Base-by-base conservation (phyloP, 2,329 filamentous ascomycete species). In the Xylaria sp. region DNA sequence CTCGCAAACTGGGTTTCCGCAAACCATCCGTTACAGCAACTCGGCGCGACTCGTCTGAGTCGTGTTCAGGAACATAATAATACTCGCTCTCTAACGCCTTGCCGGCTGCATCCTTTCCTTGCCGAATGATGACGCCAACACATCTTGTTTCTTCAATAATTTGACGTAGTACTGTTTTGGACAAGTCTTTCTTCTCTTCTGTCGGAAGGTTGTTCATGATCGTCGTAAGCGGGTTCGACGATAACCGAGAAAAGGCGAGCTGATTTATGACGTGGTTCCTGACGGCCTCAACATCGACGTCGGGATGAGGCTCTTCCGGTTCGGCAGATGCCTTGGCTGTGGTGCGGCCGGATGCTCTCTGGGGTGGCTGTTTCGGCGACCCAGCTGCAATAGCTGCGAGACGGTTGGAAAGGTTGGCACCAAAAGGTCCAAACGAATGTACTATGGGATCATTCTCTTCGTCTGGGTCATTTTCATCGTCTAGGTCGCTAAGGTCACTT, bases 391-490 rank as follows among this genome's bases (percentile, higher is more conserved):
- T 91, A 1, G 92, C 92, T 25, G 92, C 92, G 78, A 97, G 86
- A 29, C 92, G 90, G 68, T 88, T 88, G n/a, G 95, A 89, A 42
- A 97, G 85, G 76, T 97, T 93, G 61, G 92, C 92, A 47, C 93
- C 94, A 75, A 92, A 97, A 0, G 94, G 93, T 17, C 94, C 94
- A 72, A 97, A 97, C 0, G 94, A 97, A 79, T 96, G 92, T 20
- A 97, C 84, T 61, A 97, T 89, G 2, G 94, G 94, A 73, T 98
- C 96, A 70, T 97, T 97, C 80, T 98, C 95, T 81, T 97, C 94
- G 73, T 95, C 91, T 0, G 92, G 90, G 69, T 97, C 89, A 57
- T 92, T 90, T 20, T 94, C 89, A 20, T 91, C 89, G 17, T 94
- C 89, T 20, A 79, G 80, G 33, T 86, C 84, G 69, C 84, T 87